These are phyloP conservation scores for Neurospora sp. DNA, from an alignment of 2,329 filamentous ascomycete species.

Conservation along the genomic window DNA sequence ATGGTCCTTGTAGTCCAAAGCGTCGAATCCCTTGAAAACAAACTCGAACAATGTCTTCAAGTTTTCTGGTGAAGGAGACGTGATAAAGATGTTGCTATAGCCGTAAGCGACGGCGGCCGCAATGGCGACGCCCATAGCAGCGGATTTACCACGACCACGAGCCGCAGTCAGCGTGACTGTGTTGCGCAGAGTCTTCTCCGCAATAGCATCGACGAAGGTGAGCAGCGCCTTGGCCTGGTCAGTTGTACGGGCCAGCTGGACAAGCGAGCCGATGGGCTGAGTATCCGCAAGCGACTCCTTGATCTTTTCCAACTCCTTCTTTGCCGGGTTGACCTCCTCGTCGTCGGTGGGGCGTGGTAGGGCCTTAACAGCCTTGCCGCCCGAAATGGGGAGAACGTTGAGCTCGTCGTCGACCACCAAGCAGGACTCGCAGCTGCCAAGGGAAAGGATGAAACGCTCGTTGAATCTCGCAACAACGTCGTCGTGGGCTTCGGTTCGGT, in stretches of 20 bases:
- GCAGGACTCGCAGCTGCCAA: slow-evolving; percentile 91
- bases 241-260: slow-evolving; percentile 78
- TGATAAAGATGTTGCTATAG: slow-evolving; percentile 99
- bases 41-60: slow-evolving; percentile 98
- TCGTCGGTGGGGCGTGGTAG: slow-evolving; percentile 68
- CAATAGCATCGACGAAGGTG: slow-evolving; percentile 91
- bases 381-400: slow-evolving; percentile 94
- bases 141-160: slow-evolving; percentile 93
- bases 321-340: slow-evolving; percentile 58
- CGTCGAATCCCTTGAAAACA: slow-evolving; percentile 95
- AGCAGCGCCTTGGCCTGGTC: slow-evolving; percentile 96
- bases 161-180: slow-evolving; percentile 91
- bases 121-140: slow-evolving; percentile 86
- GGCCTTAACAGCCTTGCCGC: slow-evolving; percentile 78
- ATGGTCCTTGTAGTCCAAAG: slow-evolving; percentile 86
- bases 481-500: slow-evolving; percentile 89
- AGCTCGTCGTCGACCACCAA: slow-evolving; percentile 95
- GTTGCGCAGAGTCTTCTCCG: slow-evolving; percentile 88
- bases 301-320: slow-evolving; percentile 71
- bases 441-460: slow-evolving; percentile 88
- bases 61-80: slow-evolving; percentile 93
- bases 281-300: slow-evolving; percentile 82
- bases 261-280: slow-evolving; percentile 73
- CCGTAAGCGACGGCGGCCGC: slow-evolving; percentile 91
- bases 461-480: slow-evolving; percentile 96